These are phyloP conservation scores for Glonium stellatum DNA, from an alignment of 495 filamentous ascomycete species.

Conservation along the genomic window DNA sequence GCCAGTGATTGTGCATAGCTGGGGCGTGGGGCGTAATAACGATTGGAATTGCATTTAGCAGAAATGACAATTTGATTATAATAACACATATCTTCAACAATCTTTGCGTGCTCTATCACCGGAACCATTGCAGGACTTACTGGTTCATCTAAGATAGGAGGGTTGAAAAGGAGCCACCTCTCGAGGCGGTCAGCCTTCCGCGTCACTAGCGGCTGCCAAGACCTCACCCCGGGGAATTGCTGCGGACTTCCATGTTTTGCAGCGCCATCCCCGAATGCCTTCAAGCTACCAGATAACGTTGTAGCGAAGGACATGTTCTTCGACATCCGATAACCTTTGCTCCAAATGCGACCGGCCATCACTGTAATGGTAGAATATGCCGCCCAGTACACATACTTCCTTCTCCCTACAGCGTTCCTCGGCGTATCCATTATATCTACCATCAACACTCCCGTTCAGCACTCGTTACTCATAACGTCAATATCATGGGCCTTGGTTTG, in stretches of 20 bases:
- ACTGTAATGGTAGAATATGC: constrained; percentile 20
- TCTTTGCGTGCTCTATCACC: no score
- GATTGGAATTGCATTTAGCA: no score
- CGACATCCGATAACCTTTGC: constrained; percentile 1
- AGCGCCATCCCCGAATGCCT: not conserved
- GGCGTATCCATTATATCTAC: constrained; percentile 23
- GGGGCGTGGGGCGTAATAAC: no score
- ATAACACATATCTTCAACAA: no score
- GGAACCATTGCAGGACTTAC: no score
- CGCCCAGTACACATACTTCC: constrained; percentile 11
- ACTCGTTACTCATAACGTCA: constrained; percentile 33
- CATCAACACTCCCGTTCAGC: constrained; percentile 23
- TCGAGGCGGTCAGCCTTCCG: no score
- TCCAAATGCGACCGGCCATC: constrained; percentile 26
- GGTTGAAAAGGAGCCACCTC: no score
- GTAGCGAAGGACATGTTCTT: not conserved
- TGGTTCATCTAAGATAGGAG: no score
- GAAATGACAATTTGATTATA: no score
- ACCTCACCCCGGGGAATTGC: not conserved
- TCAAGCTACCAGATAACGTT: not conserved
- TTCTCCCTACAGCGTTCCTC: constrained; percentile 25
- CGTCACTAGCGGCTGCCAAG: not conserved
- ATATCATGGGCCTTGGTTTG: constrained; percentile 34
- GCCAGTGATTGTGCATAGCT: no score
- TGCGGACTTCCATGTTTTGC: not conserved